These are phyloP conservation scores for Phytophthora megakarya DNA, from an alignment of 352 stramenopile genomes.

Conservation along the genomic window DNA sequence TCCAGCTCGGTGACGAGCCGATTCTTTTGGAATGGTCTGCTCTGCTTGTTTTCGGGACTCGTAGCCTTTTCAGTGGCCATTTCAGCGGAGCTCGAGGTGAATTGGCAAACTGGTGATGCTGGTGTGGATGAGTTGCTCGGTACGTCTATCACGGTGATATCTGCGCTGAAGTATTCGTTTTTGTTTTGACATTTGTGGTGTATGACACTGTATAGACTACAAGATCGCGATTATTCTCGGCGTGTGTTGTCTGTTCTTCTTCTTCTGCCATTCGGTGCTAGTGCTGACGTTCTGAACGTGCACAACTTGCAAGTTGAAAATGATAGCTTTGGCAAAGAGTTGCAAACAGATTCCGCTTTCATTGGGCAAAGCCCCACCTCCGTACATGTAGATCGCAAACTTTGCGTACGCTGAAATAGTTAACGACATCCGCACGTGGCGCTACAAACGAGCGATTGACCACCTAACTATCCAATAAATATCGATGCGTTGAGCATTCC, in stretches of 20 bases:
- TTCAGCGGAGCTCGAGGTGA: slow-evolving; percentile 56
- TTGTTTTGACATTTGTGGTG: slow-evolving; percentile 11
- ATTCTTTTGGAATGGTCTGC: slow-evolving; percentile 79
- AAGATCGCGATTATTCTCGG: slow-evolving; percentile 83
- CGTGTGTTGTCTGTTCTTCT: slow-evolving; percentile 58
- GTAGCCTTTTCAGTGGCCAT: slow-evolving; percentile 71
- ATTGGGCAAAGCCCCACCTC: background rate
- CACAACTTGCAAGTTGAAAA: background rate
- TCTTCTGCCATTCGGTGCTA: slow-evolving; percentile 71
- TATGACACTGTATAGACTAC: slow-evolving; percentile 58
- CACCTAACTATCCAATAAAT: slow-evolving; percentile 19
- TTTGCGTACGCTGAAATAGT: slow-evolving; percentile 7
- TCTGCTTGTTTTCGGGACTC: slow-evolving; percentile 56
- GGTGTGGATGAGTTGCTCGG: slow-evolving; percentile 71
- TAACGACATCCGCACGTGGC: slow-evolving; percentile 16
- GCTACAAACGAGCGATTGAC: slow-evolving; percentile 12
- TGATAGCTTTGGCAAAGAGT: background rate
- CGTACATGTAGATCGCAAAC: slow-evolving; percentile 6
- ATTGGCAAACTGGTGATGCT: slow-evolving; percentile 66
- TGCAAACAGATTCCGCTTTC: background rate
- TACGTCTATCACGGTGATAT: slow-evolving; percentile 29
- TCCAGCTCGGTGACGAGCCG: slow-evolving; percentile 47
- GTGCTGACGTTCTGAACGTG: slow-evolving; percentile 47
- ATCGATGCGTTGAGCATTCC: slow-evolving; percentile 16
- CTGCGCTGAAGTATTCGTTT: background rate